These are phyloP conservation scores for Geranium brycei DNA, from an alignment of 345 rosid species.

Conservation along the genomic window DNA sequence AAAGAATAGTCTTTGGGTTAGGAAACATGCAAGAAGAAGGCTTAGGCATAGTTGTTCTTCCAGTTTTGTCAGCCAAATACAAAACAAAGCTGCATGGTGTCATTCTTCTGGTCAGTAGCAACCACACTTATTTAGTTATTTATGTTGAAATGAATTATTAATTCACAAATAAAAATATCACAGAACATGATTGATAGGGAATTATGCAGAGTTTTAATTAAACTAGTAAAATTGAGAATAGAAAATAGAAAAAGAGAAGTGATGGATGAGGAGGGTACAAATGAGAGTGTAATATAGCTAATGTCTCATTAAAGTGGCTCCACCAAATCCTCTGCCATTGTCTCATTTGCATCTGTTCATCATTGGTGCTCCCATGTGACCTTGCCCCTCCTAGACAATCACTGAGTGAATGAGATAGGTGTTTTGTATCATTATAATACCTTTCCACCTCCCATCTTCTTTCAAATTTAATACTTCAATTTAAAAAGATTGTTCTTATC, in stretches of 20 bases:
- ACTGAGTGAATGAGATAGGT: neutral
- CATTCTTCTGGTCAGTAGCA: slow-evolving; percentile 3
- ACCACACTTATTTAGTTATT: too few relatives aligned
- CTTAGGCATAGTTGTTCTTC: neutral
- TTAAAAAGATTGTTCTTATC: neutral
- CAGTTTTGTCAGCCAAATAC: slow-evolving; percentile 6
- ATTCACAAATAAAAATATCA: too few relatives aligned
- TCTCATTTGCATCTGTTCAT: slow-evolving; percentile 37
- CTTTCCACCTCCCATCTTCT: neutral
- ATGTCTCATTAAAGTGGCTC: slow-evolving; percentile 36
- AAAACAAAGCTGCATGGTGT: slow-evolving; percentile 8
- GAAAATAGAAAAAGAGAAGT: neutral
- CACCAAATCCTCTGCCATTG: slow-evolving; percentile 55
- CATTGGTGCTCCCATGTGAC: slow-evolving; percentile 56
- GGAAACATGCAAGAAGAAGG: neutral
- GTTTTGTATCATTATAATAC: neutral
- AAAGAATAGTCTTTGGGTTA: neutral
- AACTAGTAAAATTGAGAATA: neutral
- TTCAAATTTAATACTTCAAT: neutral
- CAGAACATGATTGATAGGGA: too few relatives aligned
- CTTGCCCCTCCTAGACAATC: slow-evolving; percentile 20
- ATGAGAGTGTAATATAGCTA: slow-evolving; percentile 14
- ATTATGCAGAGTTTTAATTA: too few relatives aligned
- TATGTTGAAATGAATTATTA: too few relatives aligned
- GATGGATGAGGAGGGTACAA: slow-evolving; percentile 15